phyloP scores from a whole-genome alignment of 129 eudicot genomes.

The Oenanthe sinensis region DNA sequence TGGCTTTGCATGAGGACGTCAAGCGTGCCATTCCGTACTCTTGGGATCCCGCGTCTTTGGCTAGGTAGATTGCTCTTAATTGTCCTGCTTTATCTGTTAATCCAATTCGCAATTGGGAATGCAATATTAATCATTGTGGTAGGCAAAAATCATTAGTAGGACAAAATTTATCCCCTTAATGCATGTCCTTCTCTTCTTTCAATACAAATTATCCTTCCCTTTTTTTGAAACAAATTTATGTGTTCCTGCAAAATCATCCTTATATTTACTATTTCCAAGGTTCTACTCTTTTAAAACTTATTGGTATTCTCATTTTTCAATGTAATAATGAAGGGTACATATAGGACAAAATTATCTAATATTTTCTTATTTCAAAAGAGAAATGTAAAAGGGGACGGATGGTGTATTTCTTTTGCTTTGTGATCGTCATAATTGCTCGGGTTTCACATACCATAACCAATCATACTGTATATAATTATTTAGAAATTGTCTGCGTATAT shows the following conservation, averaged over 20 bases:
- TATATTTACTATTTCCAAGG: no score
- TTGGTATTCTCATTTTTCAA: no score
- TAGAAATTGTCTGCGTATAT: background rate
- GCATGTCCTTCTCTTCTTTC: no score
- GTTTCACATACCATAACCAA: background rate
- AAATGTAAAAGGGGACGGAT: no score
- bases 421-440: background rate
- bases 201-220: no score
- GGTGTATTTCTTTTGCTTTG: background rate
- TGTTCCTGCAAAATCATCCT: no score
- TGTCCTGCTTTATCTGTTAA: background rate
- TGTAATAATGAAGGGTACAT: no score
- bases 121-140: background rate
- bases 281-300: no score
- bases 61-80: slow-evolving; percentile 41
- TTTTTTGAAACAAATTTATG: no score
- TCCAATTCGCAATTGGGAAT: background rate
- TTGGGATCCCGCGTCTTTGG: slow-evolving; percentile 92
- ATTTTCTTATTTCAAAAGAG: no score
- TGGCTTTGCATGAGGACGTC: slow-evolving; percentile 62
- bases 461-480: background rate
- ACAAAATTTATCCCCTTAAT: no score
- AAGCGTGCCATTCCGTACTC: slow-evolving; percentile 89
- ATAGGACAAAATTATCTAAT: no score
- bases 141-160: background rate